Base-by-base conservation (phyloP, 306 rosid genomes). In the Acacia acuminata region DNA sequence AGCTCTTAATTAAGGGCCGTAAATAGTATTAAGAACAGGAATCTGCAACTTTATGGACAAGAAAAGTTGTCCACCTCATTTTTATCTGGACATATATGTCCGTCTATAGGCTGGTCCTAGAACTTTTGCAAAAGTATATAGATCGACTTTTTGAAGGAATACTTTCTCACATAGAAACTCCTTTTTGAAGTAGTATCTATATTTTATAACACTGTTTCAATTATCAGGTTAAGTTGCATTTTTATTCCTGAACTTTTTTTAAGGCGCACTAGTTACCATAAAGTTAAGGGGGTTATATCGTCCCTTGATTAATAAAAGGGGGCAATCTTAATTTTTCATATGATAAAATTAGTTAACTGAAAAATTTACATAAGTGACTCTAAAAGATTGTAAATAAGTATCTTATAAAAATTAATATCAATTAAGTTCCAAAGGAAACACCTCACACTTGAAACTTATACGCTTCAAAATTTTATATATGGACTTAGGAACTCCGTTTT, bases 21-120 rank as follows among this genome's bases (percentile, higher is more conserved):
- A 6, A 15, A 3, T 47, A 44, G 53, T 47, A 47, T 55, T 8
- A 19, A 55, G 8, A 55, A n/a, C 24, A 20, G 50, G 61, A 80
- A 72, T 61, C n/a, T n/a, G 14, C 30, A 63, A 36, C 75, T 48
- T 78, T 51, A 50, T 17, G 82, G 20, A 56, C 56, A 34, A 56
- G n/a, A 61, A 56, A 65, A 27, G 38, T 63, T 25, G 75, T 71
- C 78, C 78, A 19, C 24, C 38, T 10, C 63, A 8, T 16, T 8
- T 51, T 15, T 16, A 17, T 16, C 58, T 30, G 32, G 1, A 30
- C 53, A 19, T 61, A 58, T n/a, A 5, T 51, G 12, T 20, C 3
- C 1, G 4, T 55, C 7, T 55, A 55, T n/a, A 2, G 47, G 36
- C 65, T 42, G 77, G 77, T 43, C 73, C 69, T 45, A 11, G 5